Base-by-base conservation (phyloP, 148 eudicot species). In the Vaccinium macrocarpon region DNA sequence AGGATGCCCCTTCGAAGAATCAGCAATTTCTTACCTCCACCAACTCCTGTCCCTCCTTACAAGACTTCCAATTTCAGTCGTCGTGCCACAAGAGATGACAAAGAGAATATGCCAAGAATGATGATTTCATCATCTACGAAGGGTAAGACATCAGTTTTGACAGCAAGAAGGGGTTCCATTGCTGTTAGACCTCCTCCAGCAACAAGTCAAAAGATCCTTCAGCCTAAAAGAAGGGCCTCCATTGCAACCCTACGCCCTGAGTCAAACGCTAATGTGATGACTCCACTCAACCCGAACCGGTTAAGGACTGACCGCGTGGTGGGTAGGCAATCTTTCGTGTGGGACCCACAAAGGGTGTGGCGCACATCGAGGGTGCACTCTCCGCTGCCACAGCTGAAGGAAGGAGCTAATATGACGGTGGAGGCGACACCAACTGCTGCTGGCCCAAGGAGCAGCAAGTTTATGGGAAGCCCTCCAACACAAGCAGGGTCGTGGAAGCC, bases 391-490 rank as follows among this genome's bases (percentile, higher is more conserved):
- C 87, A 85, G 76, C 10, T 86, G 12, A 85, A 84, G 85, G 87
- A 89, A n/a, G 57, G 46, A 70, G 81, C 85, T 35, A 70, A 78
- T 52, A 74, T 86, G 25, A 38, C 85, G 2, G 90, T 90, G 48
- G 90, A 85, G 85, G 91, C 90, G 53, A 94, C 98, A 64, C 99
- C 99, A 1, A 48, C 84, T 56, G 86, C 84, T 52, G 38, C 38
- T 27, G 16, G 38, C 27, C 59, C 77, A 14, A 85, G 91, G 35
- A 90, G 91, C 82, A 91, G 94, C 73, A 94, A 84, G 84, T 96
- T 96, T 80, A 88, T 91, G 95, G 92, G 91, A n/a, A 96, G 98
- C 86, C 98, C 99, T 84, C 95, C 94, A 38, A 85, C 92, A 23
- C 89, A 84, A 86, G 88, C 81, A 12, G 93, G 92, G 9, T 90